These are phyloP conservation scores for Backusella liffmaniae DNA, from an alignment of 192 early-diverging fungal species.

Conservation along the genomic window DNA sequence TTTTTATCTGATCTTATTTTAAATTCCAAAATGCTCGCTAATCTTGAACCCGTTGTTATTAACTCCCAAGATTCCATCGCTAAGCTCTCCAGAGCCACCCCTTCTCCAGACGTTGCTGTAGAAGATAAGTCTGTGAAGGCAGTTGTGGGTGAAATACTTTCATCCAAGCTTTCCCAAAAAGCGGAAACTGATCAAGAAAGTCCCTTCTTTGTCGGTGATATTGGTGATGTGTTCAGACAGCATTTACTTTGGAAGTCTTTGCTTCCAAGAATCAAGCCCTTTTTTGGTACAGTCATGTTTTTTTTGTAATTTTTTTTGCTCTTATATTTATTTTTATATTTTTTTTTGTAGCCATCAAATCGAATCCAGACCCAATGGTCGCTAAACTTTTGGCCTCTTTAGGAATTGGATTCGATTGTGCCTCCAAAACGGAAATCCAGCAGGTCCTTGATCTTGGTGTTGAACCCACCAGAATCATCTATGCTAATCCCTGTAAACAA, in stretches of 20 bases:
- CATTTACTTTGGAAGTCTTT: conserved; percentile 76
- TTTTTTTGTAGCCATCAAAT: conserved; percentile 83
- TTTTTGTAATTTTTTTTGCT: neutral
- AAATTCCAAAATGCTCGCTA: conserved; percentile 19
- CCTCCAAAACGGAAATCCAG: conserved; percentile 92
- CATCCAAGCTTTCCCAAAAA: conserved; percentile 34
- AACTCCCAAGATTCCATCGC: neutral
- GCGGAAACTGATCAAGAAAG: conserved; percentile 71
- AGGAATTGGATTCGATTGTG: conserved; percentile 96
- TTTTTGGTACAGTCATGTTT: conserved; percentile 70
- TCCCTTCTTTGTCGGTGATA: conserved; percentile 94
- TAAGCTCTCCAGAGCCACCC: neutral
- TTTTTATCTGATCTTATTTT: neutral
- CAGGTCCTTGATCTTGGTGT: conserved; percentile 73
- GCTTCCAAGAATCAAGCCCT: conserved; percentile 95
- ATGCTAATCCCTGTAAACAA: conserved; percentile 89
- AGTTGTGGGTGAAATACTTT: conserved; percentile 35
- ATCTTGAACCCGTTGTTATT: conserved; percentile 27
- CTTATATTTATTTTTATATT: neutral
- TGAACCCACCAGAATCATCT: conserved; percentile 81
- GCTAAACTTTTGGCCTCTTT: conserved; percentile 76
- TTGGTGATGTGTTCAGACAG: conserved; percentile 91
- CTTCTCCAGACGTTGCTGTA: conserved; percentile 3
- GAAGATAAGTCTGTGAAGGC: conserved; percentile 14
- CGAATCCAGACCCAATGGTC: conserved; percentile 89